Percentiles rank a stretch among this genome's conserved stretches.
Conservation (phyloP, 2,329 filamentous ascomycete genomes). For the Fonsecaea pugnacius region DNA sequence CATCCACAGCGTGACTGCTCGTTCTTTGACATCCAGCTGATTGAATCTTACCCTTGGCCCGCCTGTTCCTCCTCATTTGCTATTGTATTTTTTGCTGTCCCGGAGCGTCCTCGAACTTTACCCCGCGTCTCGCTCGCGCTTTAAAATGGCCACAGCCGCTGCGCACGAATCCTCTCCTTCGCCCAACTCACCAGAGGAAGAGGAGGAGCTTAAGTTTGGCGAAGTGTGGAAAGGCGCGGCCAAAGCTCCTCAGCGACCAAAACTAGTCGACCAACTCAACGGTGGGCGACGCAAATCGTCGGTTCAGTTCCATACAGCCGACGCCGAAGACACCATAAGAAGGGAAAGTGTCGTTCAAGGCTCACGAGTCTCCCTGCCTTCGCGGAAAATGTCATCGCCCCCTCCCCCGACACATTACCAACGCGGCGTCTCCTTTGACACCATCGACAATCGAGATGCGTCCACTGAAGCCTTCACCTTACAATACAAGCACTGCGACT, state of each 20-base stretch:
- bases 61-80: constrained; percentile 19
- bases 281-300: constrained; percentile 34
- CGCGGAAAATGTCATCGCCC: constrained; percentile 43
- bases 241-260: constrained; percentile 25
- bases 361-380: constrained; percentile 26
- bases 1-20: constrained; percentile 9
- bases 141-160: constrained; percentile 24
- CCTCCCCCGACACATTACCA: constrained; percentile 62
- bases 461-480: constrained; percentile 78
- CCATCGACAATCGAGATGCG: constrained; percentile 69
- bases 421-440: constrained; percentile 74
- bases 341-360: constrained; percentile 34
- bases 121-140: constrained; percentile 22
- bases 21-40: constrained; percentile 15
- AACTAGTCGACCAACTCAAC: constrained; percentile 16
- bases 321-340: constrained; percentile 37
- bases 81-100: neutral
- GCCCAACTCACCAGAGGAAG: constrained; percentile 27
- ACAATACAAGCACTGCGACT: constrained; percentile 83
- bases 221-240: constrained; percentile 36
- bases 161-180: constrained; percentile 21
- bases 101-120: constrained; percentile 11
- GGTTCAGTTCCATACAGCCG: constrained; percentile 37
- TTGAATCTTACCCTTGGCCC: constrained; percentile 14
- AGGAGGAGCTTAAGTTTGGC: constrained; percentile 34